phyloP scores from a whole-genome alignment of 371 early-diverging fungal genomes.

The Mucor plumbeus region DNA sequence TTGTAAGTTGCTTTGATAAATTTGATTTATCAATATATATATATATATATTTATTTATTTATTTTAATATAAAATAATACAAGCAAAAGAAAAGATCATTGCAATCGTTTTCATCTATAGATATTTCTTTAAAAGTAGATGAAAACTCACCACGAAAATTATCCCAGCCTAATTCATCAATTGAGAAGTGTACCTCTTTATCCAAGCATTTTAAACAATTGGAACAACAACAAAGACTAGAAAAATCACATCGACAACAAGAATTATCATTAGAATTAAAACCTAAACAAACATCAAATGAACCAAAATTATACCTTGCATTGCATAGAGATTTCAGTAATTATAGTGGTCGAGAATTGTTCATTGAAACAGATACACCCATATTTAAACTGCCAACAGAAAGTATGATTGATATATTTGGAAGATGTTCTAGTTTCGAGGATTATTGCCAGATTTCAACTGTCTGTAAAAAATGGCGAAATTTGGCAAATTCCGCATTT shows the following conservation, averaged over 20 bases:
- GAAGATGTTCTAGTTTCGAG: not conserved
- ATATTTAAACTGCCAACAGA: not conserved
- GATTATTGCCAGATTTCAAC: not conserved
- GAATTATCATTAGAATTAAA: not conserved
- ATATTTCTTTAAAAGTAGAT: no score
- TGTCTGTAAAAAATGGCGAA: not conserved
- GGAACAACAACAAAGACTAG: not conserved
- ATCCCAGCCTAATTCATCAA: not conserved
- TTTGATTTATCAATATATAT: no score
- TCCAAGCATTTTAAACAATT: not conserved
- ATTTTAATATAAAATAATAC: not conserved
- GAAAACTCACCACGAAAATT: no score
- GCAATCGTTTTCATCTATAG: not conserved
- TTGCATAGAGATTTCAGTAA: not conserved
- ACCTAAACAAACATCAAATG: not conserved
- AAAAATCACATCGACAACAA: not conserved
- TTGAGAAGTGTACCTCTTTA: not conserved
- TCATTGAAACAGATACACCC: not conserved
- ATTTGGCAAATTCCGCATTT: not conserved
- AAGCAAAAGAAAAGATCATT: not conserved
- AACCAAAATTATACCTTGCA: not conserved
- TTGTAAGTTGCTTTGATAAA: not conserved
- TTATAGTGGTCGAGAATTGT: not conserved
- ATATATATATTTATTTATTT: no score
- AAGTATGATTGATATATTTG: not conserved